phyloP scores from a whole-genome alignment of 345 rosid genomes.

The Hirschfeldia incana region DNA sequence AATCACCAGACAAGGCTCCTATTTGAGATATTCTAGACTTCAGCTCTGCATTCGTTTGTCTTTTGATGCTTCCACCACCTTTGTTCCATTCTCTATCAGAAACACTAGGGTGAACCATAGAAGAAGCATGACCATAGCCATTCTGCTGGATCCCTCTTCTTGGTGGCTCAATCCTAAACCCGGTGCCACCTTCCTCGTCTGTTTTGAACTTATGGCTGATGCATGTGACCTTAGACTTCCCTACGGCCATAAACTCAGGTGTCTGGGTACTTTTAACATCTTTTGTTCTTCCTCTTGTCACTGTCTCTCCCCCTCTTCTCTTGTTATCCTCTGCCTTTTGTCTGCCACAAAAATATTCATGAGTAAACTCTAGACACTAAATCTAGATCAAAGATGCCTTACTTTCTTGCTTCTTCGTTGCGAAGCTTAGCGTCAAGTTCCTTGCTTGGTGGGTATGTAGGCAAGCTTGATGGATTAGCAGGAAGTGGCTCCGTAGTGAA shows the following conservation, averaged over 20 bases:
- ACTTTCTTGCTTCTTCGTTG: conserved; percentile 67
- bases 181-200: conserved; percentile 47
- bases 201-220: conserved; percentile 50
- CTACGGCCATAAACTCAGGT: conserved; percentile 68
- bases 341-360: conserved; percentile 42
- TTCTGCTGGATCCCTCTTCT: conserved; percentile 38
- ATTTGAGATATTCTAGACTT: conserved; percentile 31
- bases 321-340: conserved; percentile 57
- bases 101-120: conserved; percentile 61
- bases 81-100: conserved; percentile 40
- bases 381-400: conserved; percentile 7
- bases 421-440: conserved; percentile 72
- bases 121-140: conserved; percentile 47
- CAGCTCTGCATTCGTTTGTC: conserved; percentile 32
- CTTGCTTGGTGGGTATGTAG: conserved; percentile 77
- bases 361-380: background rate
- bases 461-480: conserved; percentile 61
- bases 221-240: conserved; percentile 50
- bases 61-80: conserved; percentile 34
- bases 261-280: conserved; percentile 47
- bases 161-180: conserved; percentile 57
- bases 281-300: conserved; percentile 54
- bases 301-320: conserved; percentile 71
- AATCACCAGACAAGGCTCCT: conserved; percentile 37
- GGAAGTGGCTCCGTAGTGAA: conserved; percentile 67